Base-by-base conservation (phyloP, 257 asterid species). In the Eucommia ulmoides region DNA sequence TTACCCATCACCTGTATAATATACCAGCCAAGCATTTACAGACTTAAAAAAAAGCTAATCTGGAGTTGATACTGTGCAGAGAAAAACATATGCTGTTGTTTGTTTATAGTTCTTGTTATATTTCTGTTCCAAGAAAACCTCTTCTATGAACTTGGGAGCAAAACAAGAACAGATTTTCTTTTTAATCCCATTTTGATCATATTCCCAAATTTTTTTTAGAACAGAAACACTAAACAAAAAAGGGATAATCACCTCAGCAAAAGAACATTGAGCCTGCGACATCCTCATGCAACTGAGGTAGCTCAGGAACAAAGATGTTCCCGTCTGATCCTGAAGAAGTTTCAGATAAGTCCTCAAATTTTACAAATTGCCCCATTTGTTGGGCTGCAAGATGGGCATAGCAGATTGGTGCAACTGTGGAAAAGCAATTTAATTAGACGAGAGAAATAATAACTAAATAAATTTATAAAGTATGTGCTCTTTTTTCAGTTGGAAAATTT, bases 371-470 rank as follows among this genome's bases (percentile, higher is more conserved):
- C 20, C 91, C 71, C 56, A 84, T 51, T 60, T 88, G 97, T 48
- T 62, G 69, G 29, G 97, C 97, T 46, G 97, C 97, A 35, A 82
- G 94, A 67, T 88, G 97, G 16, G 97, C 97, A 52, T 88, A 88
- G 53, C 81, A 54, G 24, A 88, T 69, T 1, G 97, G 97, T 54
- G 93, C 95, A 58, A 84, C 97, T 84, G 78, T 66, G 15, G 20
- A 42, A 42, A 42, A 7, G 48, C 1, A 42, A 42, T 6, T 6
- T 16, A n/a, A 2, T 42, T 6, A n/a, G 5, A 72, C 52, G 47
- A 26, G 53, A 62, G 59, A 24, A 26, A n/a, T 11, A 14, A 23
- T 42, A 19, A 16, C 19, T 19, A 5, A 25, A 15, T 18, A 22
- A 24, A 45, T 24, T 46, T 38, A 51, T 29, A 46, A 21, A 35